phyloP scores from a whole-genome alignment of 345 rosid genomes.

The Populus tremula region DNA sequence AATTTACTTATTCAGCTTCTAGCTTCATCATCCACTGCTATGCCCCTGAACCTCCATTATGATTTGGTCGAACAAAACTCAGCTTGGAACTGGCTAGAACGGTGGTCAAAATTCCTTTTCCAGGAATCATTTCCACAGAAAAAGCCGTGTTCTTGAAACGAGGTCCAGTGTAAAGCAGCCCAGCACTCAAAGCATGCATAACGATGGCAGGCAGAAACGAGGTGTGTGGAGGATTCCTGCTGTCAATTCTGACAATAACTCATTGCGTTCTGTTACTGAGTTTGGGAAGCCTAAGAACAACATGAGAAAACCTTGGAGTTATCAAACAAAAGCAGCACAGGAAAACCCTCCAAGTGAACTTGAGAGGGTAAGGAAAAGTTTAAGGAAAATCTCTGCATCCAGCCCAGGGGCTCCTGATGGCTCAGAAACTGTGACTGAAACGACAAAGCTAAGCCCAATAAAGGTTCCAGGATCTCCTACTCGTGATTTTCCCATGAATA shows the following conservation, averaged over 20 bases:
- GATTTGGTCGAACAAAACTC: constrained; percentile 19
- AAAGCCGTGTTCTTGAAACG: constrained; percentile 1
- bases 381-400: constrained; percentile 18
- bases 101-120: constrained; percentile 13
- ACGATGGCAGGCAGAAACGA: constrained; percentile 19
- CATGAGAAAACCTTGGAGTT: constrained; percentile 2
- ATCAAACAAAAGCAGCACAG: constrained; percentile 4
- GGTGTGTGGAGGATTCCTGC: constrained; percentile 1
- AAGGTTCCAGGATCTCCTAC: no score
- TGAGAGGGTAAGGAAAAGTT: constrained; percentile 24
- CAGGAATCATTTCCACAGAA: constrained; percentile 18
- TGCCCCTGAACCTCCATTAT: constrained; percentile 16
- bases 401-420: constrained; percentile 4
- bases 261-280: constrained; percentile 1
- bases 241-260: constrained; percentile 15
- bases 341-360: constrained; percentile 26
- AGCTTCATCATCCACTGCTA: constrained; percentile 12
- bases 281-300: constrained; percentile 19
- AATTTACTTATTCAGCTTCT: constrained; percentile 7
- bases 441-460: constrained; percentile 15
- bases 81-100: constrained; percentile 13
- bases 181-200: not conserved
- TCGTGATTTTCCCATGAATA: not conserved
- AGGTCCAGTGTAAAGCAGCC: not conserved
- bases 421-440: constrained; percentile 5